These are phyloP conservation scores for Barnettozyma sucrosica DNA, from an alignment of 805 yeast species.

Conservation along the genomic window DNA sequence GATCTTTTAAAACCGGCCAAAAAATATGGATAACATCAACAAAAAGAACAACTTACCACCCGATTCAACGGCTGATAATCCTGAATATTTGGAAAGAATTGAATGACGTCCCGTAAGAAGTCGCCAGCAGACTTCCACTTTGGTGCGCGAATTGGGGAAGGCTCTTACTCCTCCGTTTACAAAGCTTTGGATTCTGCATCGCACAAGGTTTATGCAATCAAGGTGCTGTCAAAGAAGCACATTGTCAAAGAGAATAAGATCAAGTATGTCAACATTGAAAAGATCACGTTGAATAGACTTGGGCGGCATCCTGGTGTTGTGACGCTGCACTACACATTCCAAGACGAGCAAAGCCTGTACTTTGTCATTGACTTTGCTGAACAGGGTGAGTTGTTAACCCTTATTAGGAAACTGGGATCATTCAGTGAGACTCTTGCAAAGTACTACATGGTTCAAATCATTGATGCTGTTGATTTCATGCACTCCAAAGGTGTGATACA, in stretches of 20 bases:
- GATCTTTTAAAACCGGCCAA: not conserved
- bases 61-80: not conserved
- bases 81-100: too few species aligned
- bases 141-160: slow-evolving; percentile 85
- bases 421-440: slow-evolving; percentile 67
- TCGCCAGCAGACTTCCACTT: slow-evolving; percentile 75
- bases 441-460: slow-evolving; percentile 78
- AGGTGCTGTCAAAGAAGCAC: slow-evolving; percentile 85
- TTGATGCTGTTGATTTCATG: slow-evolving; percentile 88
- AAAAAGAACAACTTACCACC: not conserved
- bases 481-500: slow-evolving; percentile 89
- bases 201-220: slow-evolving; percentile 78
- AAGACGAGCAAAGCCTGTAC: slow-evolving; percentile 80
- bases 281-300: slow-evolving; percentile 77
- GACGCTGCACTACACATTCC: slow-evolving; percentile 87
- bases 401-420: slow-evolving; percentile 73
- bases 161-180: slow-evolving; percentile 91
- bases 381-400: slow-evolving; percentile 84
- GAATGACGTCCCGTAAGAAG: slow-evolving; percentile 34
- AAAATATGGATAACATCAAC: not conserved
- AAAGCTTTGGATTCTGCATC: slow-evolving; percentile 75
- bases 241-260: slow-evolving; percentile 92
- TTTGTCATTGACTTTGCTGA: slow-evolving; percentile 93
- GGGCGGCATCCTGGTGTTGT: slow-evolving; percentile 96
- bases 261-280: slow-evolving; percentile 93